Evolutionary conservation across 176 grass and related monocot genomes (phyloP), one percentile per base, ranked within the genome.

Genomic region (Rhynchospora breviuscula): DNA sequence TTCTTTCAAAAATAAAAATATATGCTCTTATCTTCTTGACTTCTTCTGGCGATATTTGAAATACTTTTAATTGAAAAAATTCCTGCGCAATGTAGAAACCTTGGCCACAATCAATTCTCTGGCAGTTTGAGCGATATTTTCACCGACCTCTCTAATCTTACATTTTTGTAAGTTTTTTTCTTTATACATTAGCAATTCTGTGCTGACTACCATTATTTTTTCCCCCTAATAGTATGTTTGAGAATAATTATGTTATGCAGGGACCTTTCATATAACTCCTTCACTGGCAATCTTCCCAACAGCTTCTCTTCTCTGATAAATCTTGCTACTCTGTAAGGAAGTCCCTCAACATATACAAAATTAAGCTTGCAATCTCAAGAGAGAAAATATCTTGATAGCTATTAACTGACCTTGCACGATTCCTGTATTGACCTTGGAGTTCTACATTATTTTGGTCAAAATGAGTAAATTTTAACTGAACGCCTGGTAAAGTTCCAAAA

Each of bases 61-160:
- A 54, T 82, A 67, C 19, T 67, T 35, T 67, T 67, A 54, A 82
- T 19, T 22, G 13, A 57, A 54, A 81, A 76, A 10, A 21, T 76
- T 53, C 17, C 58, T 85, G 22, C 49, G 78, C 75, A 81, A 26
- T 91, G 79, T 85, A 98, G 95, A 90, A 91, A 93, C 83, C 60
- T 98, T 85, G 90, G 85, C 18, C 92, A 91, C 85, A 98, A 98
- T 91, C 87, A 90, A 68, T 88, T 97, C 14, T 88, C 92, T 85
- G 63, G 63, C 60, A 85, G 26, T 81, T n/a, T 94, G 61, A 81
- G 66, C 84, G 86, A 91, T 85, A 78, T 87, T 79, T 91, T 97
- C 85, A 61, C 62, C 73, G 68, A 85, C 62, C 90, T 94, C 69
- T 89, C 90, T 81, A 94, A 89, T 87, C 81, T 97, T 81, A 86